Evolutionary conservation across 2,329 filamentous ascomycete genomes (phyloP).

Genomic region (Microascus cirrosus): DNA sequence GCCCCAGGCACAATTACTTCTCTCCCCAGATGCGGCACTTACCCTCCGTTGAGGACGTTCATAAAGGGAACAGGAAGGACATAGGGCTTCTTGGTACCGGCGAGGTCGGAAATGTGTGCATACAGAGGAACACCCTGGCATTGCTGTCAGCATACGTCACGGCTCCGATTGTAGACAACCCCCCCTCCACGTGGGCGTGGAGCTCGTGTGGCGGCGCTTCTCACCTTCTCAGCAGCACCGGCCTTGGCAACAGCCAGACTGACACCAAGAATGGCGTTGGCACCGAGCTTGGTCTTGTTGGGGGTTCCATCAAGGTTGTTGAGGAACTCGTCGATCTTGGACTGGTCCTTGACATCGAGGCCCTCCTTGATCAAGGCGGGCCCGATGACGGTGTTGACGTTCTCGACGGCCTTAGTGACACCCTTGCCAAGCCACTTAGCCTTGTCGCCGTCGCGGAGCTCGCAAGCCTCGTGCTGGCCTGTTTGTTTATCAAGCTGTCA

Average conservation of each 20-base stretch:
- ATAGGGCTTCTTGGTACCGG: conserved; percentile 84
- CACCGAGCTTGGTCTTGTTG: conserved; percentile 82
- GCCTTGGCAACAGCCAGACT: conserved; percentile 79
- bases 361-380: conserved; percentile 73
- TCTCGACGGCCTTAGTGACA: conserved; percentile 74
- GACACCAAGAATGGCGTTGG: conserved; percentile 83
- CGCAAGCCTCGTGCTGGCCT: conserved; percentile 85
- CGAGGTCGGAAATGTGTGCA: conserved; percentile 76
- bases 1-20: not conserved
- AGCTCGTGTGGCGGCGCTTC: conserved; percentile 4
- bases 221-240: conserved; percentile 73
- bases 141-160: not conserved
- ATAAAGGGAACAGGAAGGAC: conserved; percentile 86
- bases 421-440: conserved; percentile 78
- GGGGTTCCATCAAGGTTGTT: conserved; percentile 73
- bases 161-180: not conserved
- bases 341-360: conserved; percentile 79
- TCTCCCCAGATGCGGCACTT: conserved; percentile 14
- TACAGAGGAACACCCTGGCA: conserved; percentile 66
- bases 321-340: conserved; percentile 73
- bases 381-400: conserved; percentile 73
- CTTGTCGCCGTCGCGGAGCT: conserved; percentile 87
- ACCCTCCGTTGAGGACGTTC: conserved; percentile 80
- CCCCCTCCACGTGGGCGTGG: not conserved
- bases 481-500: conserved; percentile 16